Evolutionary conservation across 306 rosid species (phyloP).

Genomic region (Gillenia trifoliata): DNA sequence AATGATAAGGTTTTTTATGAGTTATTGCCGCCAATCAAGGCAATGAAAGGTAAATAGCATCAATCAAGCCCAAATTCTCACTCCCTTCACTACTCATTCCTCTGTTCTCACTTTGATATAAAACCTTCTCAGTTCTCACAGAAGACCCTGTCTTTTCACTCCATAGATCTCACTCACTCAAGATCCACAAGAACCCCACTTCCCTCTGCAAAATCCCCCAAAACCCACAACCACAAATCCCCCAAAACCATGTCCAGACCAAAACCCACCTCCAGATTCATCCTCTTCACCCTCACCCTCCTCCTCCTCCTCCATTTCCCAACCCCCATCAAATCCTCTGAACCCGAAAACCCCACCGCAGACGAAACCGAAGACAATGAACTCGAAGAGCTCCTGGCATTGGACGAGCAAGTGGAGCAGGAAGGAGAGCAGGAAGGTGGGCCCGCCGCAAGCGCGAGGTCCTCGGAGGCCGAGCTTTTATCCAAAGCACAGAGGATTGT

Average conservation of each 20-base stretch:
- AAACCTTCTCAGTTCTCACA: conserved; percentile 4
- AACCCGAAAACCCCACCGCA: conserved; percentile 18
- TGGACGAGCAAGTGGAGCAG: conserved; percentile 54
- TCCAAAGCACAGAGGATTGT: conserved; percentile 88
- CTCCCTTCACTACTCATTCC: not conserved
- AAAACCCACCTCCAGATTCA: conserved; percentile 51
- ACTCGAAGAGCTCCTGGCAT: conserved; percentile 68
- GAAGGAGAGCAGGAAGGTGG: conserved; percentile 34
- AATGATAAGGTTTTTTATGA: too few species aligned
- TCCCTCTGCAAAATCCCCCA: conserved; percentile 3
- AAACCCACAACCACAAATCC: not conserved
- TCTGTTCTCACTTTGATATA: too few species aligned
- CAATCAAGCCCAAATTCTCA: conserved; percentile 4
- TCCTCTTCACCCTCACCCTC: conserved; percentile 44
- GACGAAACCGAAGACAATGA: conserved; percentile 41
- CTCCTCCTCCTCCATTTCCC: conserved; percentile 35
- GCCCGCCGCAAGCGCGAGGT: conserved; percentile 21
- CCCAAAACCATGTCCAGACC: conserved; percentile 28
- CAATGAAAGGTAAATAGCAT: not conserved
- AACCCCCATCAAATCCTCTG: conserved; percentile 36
- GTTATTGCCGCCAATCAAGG: not conserved
- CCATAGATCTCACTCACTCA: conserved; percentile 39
- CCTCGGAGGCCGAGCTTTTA: conserved; percentile 75
- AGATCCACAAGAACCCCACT: conserved; percentile 8
- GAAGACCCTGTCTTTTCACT: conserved; percentile 1